Evolutionary conservation across 2,329 filamentous ascomycete species (phyloP).

Genomic region (Exserohilum rostratum): DNA sequence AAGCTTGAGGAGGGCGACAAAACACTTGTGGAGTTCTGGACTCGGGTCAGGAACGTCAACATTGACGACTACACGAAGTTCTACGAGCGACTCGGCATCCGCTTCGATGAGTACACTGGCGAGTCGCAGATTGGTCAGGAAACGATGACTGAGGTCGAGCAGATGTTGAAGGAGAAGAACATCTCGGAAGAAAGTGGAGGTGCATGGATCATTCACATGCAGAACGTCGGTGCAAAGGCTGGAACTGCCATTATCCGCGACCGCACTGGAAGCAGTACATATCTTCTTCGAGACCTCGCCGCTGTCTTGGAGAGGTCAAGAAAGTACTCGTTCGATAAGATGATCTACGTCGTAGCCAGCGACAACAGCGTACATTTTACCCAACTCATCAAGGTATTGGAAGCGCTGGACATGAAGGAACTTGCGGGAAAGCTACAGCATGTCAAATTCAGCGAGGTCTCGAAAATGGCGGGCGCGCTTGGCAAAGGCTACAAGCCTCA

Average conservation of each 20-base stretch:
- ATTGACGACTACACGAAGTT: conserved; percentile 71
- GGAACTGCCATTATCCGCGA: conserved; percentile 75
- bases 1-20: conserved; percentile 72
- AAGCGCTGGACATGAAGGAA: conserved; percentile 72
- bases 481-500: conserved; percentile 71
- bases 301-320: conserved; percentile 71
- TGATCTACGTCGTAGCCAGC: conserved; percentile 79
- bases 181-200: conserved; percentile 74
- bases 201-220: conserved; percentile 74
- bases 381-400: conserved; percentile 77
- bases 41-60: conserved; percentile 69
- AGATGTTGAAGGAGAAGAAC: conserved; percentile 66
- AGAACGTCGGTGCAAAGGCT: conserved; percentile 71
- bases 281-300: conserved; percentile 78
- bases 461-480: conserved; percentile 45
- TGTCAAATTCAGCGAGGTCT: conserved; percentile 75
- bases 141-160: conserved; percentile 68
- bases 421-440: conserved; percentile 72
- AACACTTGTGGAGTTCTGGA: conserved; percentile 66
- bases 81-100: conserved; percentile 73
- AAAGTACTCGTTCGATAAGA: conserved; percentile 71
- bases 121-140: conserved; percentile 74
- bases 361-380: conserved; percentile 75
- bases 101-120: conserved; percentile 73
- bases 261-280: conserved; percentile 75